Conservation (phyloP, 495 filamentous ascomycete genomes). For the Aspergillus wentii region DNA sequence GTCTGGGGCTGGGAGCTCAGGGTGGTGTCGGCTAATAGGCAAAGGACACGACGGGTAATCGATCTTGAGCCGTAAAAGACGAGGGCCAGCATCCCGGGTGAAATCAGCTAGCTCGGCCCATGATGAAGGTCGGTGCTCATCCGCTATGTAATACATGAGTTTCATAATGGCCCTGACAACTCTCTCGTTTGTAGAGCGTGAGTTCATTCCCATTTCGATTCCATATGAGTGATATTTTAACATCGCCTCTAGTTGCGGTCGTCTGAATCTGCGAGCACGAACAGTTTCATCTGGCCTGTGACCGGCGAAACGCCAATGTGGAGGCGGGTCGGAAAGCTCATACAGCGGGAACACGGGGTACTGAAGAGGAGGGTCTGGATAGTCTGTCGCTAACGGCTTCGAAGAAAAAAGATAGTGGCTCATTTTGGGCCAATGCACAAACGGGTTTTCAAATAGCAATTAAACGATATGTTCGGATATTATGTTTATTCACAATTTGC, state of each 20-base stretch:
- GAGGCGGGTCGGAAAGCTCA: conserved; percentile 20
- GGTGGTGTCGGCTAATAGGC: conserved; percentile 26
- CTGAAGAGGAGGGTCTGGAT: conserved; percentile 6
- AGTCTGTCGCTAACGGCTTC: too few relatives aligned
- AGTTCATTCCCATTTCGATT: conserved; percentile 11
- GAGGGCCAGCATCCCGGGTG: conserved; percentile 30
- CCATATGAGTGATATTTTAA: conserved; percentile 27
- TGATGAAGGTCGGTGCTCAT: conserved; percentile 10
- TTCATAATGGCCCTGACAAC: conserved; percentile 16
- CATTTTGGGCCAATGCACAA: too few relatives aligned
- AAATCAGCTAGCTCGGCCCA: conserved; percentile 14
- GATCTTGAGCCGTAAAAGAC: conserved; percentile 25
- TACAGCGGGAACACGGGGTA: conserved; percentile 10
- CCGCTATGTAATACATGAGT: conserved; percentile 22
- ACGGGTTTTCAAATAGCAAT: too few relatives aligned
- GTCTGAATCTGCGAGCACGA: background rate
- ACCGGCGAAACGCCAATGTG: conserved; percentile 8
- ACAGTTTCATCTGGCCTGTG: background rate
- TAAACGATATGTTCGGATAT: too few relatives aligned
- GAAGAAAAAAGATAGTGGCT: too few relatives aligned
- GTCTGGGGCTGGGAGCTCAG: background rate
- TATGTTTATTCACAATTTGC: too few relatives aligned
- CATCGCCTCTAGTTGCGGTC: conserved; percentile 1
- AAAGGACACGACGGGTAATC: conserved; percentile 3
- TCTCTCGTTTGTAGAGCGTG: background rate